Conservation (phyloP, 345 rosid species). For the Euphorbia peplus region DNA sequence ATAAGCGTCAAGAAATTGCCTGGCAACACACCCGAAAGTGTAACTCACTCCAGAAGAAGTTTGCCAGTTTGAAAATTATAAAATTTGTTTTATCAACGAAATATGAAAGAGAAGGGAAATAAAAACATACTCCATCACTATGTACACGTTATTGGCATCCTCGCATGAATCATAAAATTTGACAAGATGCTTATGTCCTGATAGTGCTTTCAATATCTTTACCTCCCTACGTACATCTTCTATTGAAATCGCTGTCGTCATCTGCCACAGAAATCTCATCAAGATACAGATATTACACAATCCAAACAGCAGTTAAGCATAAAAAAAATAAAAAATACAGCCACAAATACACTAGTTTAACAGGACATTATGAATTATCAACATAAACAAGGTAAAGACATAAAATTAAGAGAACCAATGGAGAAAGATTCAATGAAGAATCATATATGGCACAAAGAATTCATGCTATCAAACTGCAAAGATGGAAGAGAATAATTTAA, state of each 20-base stretch:
- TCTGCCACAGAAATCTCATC: constrained; percentile 51
- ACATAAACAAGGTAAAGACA: background rate
- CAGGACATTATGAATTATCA: background rate
- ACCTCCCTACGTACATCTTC: constrained; percentile 98
- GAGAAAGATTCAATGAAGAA: background rate
- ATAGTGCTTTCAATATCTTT: constrained; percentile 73
- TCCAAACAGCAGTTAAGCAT: constrained; percentile 1
- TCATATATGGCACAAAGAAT: background rate
- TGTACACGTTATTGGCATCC: constrained; percentile 69
- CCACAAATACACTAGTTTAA: background rate
- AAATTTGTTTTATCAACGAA: constrained; percentile 13
- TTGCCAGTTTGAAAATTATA: constrained; percentile 4
- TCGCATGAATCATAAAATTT: constrained; percentile 83
- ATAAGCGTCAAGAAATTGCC: background rate
- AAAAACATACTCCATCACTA: constrained; percentile 86
- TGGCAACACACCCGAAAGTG: background rate
- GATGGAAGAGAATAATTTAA: background rate
- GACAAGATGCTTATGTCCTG: constrained; percentile 77
- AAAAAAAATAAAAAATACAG: background rate
- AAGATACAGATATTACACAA: constrained; percentile 12
- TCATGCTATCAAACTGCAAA: background rate
- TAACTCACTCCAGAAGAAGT: background rate
- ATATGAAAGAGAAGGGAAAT: constrained; percentile 26
- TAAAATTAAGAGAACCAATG: background rate
- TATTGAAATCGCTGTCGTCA: constrained; percentile 76